phyloP scores from a whole-genome alignment of 257 asterid genomes.

The Plantago major region DNA sequence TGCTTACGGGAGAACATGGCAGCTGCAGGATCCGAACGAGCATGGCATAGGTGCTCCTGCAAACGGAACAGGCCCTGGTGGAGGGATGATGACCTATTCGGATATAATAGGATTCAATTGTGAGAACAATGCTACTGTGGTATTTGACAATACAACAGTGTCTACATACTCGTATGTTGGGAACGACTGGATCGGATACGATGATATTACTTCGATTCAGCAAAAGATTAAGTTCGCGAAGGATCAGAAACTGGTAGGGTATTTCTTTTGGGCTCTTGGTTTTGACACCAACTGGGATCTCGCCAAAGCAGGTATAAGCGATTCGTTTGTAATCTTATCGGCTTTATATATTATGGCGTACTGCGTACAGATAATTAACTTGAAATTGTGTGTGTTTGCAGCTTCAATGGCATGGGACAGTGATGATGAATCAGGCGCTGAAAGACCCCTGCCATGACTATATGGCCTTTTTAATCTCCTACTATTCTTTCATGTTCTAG shows the following conservation, averaged over 20 bases:
- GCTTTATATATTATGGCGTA: too few relatives aligned
- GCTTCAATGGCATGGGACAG: conserved; percentile 57
- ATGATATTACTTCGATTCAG: conserved; percentile 34
- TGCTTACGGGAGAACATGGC: conserved; percentile 60
- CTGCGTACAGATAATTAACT: not conserved
- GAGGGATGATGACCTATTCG: conserved; percentile 38
- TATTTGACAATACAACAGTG: conserved; percentile 39
- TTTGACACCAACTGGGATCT: conserved; percentile 56
- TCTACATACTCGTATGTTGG: conserved; percentile 57
- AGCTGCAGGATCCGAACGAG: conserved; percentile 42
- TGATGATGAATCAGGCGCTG: conserved; percentile 15
- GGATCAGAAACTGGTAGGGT: conserved; percentile 56
- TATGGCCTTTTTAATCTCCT: too few relatives aligned
- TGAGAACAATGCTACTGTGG: conserved; percentile 36
- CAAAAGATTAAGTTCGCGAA: conserved; percentile 45
- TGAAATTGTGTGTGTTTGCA: conserved; percentile 22
- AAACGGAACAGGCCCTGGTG: conserved; percentile 50
- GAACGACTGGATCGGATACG: conserved; percentile 62
- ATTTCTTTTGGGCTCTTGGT: conserved; percentile 73
- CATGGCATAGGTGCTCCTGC: conserved; percentile 62
- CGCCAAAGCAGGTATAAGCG: conserved; percentile 46
- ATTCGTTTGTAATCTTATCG: too few relatives aligned
- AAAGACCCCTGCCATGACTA: not conserved
- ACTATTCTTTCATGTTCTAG: too few relatives aligned
- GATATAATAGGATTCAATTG: conserved; percentile 36